These are phyloP conservation scores for Marchantia polymorpha DNA, from an alignment of 225 moss, liverwort and hornwort genomes.

Conservation along the genomic window DNA sequence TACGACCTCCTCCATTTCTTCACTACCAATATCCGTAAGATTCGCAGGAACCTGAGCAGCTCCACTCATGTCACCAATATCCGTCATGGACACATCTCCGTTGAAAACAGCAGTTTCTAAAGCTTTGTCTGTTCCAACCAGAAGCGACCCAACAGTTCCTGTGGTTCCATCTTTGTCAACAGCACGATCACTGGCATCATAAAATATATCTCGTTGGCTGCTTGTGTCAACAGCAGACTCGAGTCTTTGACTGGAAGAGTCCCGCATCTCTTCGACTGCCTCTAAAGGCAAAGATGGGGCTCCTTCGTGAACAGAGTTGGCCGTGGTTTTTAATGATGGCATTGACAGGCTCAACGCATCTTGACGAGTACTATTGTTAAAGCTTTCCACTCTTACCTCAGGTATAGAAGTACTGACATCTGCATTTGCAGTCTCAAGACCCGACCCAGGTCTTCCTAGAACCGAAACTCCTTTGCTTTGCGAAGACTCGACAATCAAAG, in stretches of 20 bases:
- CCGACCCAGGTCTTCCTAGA: neutral
- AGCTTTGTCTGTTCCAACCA: neutral
- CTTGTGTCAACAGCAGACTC: slow-evolving; percentile 2
- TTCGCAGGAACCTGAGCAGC: neutral
- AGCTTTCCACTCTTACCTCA: neutral
- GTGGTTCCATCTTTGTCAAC: neutral
- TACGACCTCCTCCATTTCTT: slow-evolving; percentile 15
- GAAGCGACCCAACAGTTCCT: neutral
- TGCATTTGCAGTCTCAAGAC: neutral
- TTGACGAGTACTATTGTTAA: neutral
- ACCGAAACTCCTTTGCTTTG: neutral
- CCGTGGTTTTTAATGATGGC: neutral
- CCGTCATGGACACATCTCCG: neutral
- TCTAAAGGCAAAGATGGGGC: neutral
- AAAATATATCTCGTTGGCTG: neutral
- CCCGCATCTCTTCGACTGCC: neutral
- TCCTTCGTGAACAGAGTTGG: neutral
- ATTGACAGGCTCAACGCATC: neutral
- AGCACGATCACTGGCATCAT: neutral
- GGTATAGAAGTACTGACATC: neutral
- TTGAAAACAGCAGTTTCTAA: neutral
- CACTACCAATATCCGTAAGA: neutral
- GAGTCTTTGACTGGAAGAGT: neutral
- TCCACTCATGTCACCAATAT: slow-evolving; percentile 4
- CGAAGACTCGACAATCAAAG: neutral